Percentiles rank a stretch among this genome's conserved stretches.
phyloP scores from a whole-genome alignment of 257 asterid genomes.

The Solanum raphanifolium region DNA sequence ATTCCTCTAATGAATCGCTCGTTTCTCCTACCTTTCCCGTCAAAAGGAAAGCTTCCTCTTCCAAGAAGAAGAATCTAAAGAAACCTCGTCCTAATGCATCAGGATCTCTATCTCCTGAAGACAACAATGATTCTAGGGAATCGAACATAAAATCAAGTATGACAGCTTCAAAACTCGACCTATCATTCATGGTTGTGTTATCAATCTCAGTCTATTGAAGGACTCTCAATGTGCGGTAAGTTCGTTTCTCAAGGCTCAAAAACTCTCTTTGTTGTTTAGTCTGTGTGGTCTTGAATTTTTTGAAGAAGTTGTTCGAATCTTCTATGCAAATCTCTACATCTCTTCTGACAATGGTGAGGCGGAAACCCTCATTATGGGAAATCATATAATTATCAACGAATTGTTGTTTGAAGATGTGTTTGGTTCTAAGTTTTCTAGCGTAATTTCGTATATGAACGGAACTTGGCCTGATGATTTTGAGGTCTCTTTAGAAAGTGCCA shows the following conservation, averaged over 20 bases:
- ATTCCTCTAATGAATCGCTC: background rate
- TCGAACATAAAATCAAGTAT: background rate
- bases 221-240: background rate
- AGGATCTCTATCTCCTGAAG: too few species aligned
- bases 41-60: background rate
- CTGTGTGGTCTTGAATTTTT: background rate
- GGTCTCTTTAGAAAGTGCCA: background rate
- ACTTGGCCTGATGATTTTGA: too few species aligned
- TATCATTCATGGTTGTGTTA: too few species aligned
- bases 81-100: background rate
- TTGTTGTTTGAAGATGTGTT: too few species aligned
- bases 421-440: too few species aligned
- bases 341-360: background rate
- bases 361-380: too few species aligned
- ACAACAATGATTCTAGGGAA: background rate
- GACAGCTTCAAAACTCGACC: background rate
- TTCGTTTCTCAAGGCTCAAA: background rate
- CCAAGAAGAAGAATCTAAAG: too few species aligned
- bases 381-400: too few species aligned
- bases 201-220: background rate
- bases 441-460: too few species aligned
- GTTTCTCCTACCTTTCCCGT: background rate
- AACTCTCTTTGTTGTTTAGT: background rate
- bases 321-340: background rate
- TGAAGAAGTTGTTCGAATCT: background rate